Conservation (phyloP, 192 early-diverging fungal genomes). For the Helicostylum pulchrum region DNA sequence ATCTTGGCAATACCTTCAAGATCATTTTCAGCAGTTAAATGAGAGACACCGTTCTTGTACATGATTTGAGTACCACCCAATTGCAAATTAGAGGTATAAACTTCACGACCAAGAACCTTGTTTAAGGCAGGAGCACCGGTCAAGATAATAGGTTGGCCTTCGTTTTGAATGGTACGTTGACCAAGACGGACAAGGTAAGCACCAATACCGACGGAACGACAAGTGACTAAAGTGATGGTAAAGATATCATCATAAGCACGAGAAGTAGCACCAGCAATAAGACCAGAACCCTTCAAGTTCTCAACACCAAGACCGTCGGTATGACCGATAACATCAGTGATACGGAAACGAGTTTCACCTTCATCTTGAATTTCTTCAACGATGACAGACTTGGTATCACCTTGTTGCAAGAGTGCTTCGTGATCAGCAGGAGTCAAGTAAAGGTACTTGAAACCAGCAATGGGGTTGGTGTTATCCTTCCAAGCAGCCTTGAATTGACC, state of each 20-base stretch:
- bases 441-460: slow-evolving; percentile 90
- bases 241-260: slow-evolving; percentile 98
- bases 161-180: slow-evolving; percentile 95
- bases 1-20: slow-evolving; percentile 91
- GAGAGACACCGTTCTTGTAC: slow-evolving; percentile 98
- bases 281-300: slow-evolving; percentile 92
- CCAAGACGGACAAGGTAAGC: slow-evolving; percentile 98
- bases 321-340: slow-evolving; percentile 85
- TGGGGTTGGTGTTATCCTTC: slow-evolving; percentile 76
- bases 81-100: slow-evolving; percentile 97
- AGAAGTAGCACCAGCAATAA: slow-evolving; percentile 97
- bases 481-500: slow-evolving; percentile 84
- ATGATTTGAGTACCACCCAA: slow-evolving; percentile 99
- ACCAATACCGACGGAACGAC: slow-evolving; percentile 97
- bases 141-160: slow-evolving; percentile 97
- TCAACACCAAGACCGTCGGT: slow-evolving; percentile 93
- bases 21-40: slow-evolving; percentile 94
- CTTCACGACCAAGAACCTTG: slow-evolving; percentile 97
- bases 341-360: slow-evolving; percentile 74
- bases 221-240: slow-evolving; percentile 94
- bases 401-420: slow-evolving; percentile 54
- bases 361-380: slow-evolving; percentile 68
- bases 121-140: slow-evolving; percentile 96
- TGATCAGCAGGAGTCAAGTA: slow-evolving; percentile 80
- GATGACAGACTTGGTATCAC: slow-evolving; percentile 66